Conservation (phyloP, 2,329 filamentous ascomycete genomes). For the Pseudocercospora ulei region DNA sequence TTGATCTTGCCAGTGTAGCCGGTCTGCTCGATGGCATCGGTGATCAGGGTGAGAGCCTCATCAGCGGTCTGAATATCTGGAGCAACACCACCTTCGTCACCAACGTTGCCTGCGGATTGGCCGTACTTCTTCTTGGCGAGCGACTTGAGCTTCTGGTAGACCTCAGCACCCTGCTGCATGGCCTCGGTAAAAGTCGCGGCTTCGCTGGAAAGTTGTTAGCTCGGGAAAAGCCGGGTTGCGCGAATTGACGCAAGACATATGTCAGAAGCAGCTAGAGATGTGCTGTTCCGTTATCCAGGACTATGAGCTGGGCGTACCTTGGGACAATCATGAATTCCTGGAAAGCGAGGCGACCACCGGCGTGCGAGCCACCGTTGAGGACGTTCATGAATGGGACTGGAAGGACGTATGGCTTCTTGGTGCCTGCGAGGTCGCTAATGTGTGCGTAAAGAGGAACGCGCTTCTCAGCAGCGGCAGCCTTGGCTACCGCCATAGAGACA, state of each 20-base stretch:
- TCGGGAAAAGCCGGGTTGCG: conserved; percentile 3
- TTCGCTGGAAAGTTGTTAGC: conserved; percentile 14
- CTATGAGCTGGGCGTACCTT: conserved; percentile 32
- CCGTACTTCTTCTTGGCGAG: conserved; percentile 99
- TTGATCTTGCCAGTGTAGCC: conserved; percentile 94
- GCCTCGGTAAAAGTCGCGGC: conserved; percentile 90
- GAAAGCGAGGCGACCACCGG: conserved; percentile 72
- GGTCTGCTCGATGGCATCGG: conserved; percentile 82
- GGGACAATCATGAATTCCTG: conserved; percentile 51
- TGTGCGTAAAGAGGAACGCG: conserved; percentile 50
- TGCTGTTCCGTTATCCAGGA: not conserved
- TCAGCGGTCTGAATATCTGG: conserved; percentile 96
- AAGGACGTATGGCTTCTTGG: conserved; percentile 47
- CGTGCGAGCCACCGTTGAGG: conserved; percentile 71
- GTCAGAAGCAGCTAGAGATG: conserved; percentile 43
- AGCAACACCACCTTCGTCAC: conserved; percentile 98
- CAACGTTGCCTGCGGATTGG: conserved; percentile 96
- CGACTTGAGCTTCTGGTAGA: conserved; percentile 95
- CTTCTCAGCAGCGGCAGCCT: conserved; percentile 49
- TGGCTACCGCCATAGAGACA: conserved; percentile 51
- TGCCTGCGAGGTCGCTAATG: conserved; percentile 47
- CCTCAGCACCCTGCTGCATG: conserved; percentile 90
- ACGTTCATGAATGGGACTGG: conserved; percentile 53
- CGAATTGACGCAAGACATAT: not conserved
- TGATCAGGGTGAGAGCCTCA: conserved; percentile 95